Base-by-base conservation (phyloP, 805 yeast species). In the Lipomyces japonicus region DNA sequence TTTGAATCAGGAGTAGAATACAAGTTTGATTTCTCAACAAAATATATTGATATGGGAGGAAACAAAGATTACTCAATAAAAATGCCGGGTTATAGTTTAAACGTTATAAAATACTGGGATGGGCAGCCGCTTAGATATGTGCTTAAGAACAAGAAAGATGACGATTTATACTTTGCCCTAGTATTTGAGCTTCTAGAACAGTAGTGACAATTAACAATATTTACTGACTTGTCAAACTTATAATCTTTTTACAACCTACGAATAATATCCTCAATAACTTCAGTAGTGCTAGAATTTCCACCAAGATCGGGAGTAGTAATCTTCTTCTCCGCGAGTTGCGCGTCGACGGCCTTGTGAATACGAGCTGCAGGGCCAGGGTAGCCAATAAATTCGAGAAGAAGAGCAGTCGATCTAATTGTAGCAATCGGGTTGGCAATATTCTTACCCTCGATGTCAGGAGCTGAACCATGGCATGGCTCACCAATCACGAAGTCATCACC, bases 381-480 rank as follows among this genome's bases (percentile, higher is more conserved):
- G 55, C 97, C 97, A 81, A 93, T 80, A 75, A 93, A 91, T 74
- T 93, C 97, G 70, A 93, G 80, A 95, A 93, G 84, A 68, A 93
- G 77, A 50, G 97, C 98, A 51, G 97, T 83, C 26, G 98, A 93
- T 74, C 98, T 84, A 68, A 93, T 91, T 44, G 98, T 93, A 50
- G 98, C 98, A 65, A 93, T 82, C 59, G 98, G 98, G 78, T 91
- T 91, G 46, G 96, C 79, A 46, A 67, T 67, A 46, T 63, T 63
- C 51, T 78, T 82, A 63, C 98, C 98, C 68, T 90, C 96, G 61
- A 93, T 93, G 70, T 93, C 98, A 50, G 98, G 98, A 48, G 98
- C 98, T 49, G 96, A 86, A 55, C 98, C 98, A 73, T 93, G 98
- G 68, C 97, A 90, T 67, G 98, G 98, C 74, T 93, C 98, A 68